Evolutionary conservation across 2,329 filamentous ascomycete genomes (phyloP).

Genomic region (Fusarium guadeloupense): DNA sequence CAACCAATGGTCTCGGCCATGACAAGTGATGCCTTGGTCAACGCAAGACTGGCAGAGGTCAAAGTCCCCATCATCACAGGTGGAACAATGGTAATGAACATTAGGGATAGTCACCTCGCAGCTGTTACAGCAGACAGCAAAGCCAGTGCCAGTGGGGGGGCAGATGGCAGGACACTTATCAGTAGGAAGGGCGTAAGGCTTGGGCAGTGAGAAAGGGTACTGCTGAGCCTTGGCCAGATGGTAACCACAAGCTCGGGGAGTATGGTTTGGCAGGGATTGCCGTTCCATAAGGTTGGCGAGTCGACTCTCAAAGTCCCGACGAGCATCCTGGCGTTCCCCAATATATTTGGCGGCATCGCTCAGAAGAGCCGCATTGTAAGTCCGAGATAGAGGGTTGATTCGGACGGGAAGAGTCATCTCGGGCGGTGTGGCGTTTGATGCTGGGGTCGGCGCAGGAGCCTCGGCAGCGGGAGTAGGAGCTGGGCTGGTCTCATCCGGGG

Average conservation of each 20-base stretch:
- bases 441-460: constrained; percentile 31
- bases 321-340: constrained; percentile 33
- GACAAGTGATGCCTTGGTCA: constrained; percentile 78
- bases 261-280: constrained; percentile 22
- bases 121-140: constrained; percentile 93
- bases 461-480: constrained; percentile 29
- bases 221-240: background rate
- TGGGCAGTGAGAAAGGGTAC: constrained; percentile 11
- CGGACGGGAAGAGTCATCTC: constrained; percentile 39
- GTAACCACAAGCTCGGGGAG: background rate
- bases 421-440: constrained; percentile 24
- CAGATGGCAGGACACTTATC: constrained; percentile 8
- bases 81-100: constrained; percentile 92
- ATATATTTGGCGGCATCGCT: constrained; percentile 43
- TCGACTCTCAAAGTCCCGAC: constrained; percentile 42
- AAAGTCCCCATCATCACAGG: constrained; percentile 92
- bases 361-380: constrained; percentile 41
- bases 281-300: constrained; percentile 42
- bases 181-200: background rate
- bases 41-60: constrained; percentile 89
- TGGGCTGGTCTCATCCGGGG: constrained; percentile 21
- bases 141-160: constrained; percentile 50
- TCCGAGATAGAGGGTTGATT: constrained; percentile 38
- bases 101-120: constrained; percentile 83
- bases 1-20: constrained; percentile 85